phyloP scores from a whole-genome alignment of 2,329 filamentous ascomycete genomes.

The Phaeosphaeria sp. region DNA sequence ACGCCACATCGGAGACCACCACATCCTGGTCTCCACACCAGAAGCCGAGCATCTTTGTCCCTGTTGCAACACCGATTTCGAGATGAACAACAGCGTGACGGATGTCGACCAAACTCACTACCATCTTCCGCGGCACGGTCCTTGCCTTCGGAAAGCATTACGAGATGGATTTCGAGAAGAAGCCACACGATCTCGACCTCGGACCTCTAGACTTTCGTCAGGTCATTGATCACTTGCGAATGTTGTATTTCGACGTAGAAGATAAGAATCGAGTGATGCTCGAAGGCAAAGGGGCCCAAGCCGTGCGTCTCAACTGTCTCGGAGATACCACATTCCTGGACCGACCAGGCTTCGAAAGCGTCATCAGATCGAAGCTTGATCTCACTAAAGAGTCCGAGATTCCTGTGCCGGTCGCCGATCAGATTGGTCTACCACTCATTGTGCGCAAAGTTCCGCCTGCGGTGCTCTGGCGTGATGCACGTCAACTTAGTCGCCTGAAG shows the following conservation, averaged over 20 bases:
- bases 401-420: constrained; percentile 13
- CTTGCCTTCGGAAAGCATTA: constrained; percentile 1
- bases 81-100: constrained; percentile 2
- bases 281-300: not conserved
- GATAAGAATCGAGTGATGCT: not conserved
- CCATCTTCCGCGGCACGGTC: not conserved
- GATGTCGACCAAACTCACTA: constrained; percentile 5
- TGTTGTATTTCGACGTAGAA: not conserved
- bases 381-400: constrained; percentile 3
- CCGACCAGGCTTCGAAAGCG: constrained; percentile 8
- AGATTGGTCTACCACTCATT: constrained; percentile 18
- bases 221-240: constrained; percentile 12
- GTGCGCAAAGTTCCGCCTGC: constrained; percentile 6
- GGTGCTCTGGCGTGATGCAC: constrained; percentile 13
- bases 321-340: constrained; percentile 9
- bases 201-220: constrained; percentile 15
- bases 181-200: constrained; percentile 2
- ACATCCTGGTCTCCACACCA: not conserved
- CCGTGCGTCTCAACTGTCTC: constrained; percentile 19
- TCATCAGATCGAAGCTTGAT: not conserved
- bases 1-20: constrained; percentile 3
- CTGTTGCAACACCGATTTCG: not conserved
- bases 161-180: not conserved
- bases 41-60: not conserved
- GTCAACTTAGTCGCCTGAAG: not conserved